Percentiles rank a stretch among this genome's conserved stretches.
Conservation (phyloP, 148 eudicot species). For the Euryodendron excelsum region DNA sequence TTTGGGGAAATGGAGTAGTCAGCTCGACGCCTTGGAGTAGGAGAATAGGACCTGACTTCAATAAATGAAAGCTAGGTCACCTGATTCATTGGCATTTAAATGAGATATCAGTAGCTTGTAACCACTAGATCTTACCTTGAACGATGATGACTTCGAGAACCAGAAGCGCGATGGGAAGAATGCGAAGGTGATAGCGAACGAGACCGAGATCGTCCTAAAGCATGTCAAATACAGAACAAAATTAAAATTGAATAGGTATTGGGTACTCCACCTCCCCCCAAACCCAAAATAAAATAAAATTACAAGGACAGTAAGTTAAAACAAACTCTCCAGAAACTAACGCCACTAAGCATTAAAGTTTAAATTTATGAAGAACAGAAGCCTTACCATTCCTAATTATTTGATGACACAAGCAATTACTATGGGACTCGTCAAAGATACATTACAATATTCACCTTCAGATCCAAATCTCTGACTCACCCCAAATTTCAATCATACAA, state of each 20-base stretch:
- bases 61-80: constrained; percentile 1
- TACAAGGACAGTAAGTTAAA: not conserved
- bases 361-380: not conserved
- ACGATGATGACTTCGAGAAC: constrained; percentile 50
- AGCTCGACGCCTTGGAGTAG: constrained; percentile 47
- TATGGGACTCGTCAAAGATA: not conserved
- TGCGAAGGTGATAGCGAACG: constrained; percentile 56
- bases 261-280: not conserved
- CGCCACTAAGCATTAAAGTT: not conserved
- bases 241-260: not conserved
- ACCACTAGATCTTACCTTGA: constrained; percentile 37
- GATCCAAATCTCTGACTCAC: not conserved
- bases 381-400: not conserved
- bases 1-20: constrained; percentile 54
- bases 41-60: constrained; percentile 51
- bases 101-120: not conserved
- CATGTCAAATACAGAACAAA: constrained; percentile 2
- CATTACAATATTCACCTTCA: not conserved
- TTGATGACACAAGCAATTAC: not conserved
- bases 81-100: not conserved
- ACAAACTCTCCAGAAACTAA: not conserved
- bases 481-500: not conserved
- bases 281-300: not conserved
- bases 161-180: constrained; percentile 48
- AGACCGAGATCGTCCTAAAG: constrained; percentile 59